Evolutionary conservation across 371 early-diverging fungal genomes (phyloP), one percentile per base, ranked within the genome.

Genomic region (Mortierella sp.): DNA sequence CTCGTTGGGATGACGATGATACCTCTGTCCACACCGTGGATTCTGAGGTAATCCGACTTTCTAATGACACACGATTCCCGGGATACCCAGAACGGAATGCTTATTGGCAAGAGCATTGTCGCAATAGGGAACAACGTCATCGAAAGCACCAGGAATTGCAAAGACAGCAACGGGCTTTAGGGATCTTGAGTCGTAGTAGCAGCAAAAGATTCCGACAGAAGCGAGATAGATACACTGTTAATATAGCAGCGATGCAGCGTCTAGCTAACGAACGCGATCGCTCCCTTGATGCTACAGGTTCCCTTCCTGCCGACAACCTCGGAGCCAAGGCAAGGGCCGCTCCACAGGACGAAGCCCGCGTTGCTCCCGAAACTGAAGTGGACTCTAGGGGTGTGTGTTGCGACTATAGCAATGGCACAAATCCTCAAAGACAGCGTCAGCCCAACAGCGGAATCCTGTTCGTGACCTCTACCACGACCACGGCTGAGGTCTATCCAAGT

Each of bases 31-130:
- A 55, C 22, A 70, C 75, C 4, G 57, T 66, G 41, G 75, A 80
- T 45, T 71, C 80, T 21, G 75, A 74, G 15, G 40, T 63, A 22
- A 38, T 24, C 32, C 74, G 65, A 5, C 60, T 61, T 15, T 38
- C 65, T 10, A 71, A 71, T 15, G 74, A 74, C 24, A 69, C 75
- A 9, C 41, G 58, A 50, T 74, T 71, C 22, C 75, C 75, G 4
- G 75, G 47, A 1, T 79, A 74, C 38, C 80, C 80, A n/a, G 80
- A 79, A 10, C 74, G 80, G 43, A 79, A 79, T 33, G 80, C 38
- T 48, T 79, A 64, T 33, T 74, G 80, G 80, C 70, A 74, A 19
- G 55, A 67, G 53, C 75, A 79, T 40, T 79, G 80, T 65, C 64
- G 67, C 4, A 68, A 74, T 45, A 74, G 80, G 19, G 75, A 79